Evolutionary conservation across 345 rosid species (phyloP), one percentile per base, ranked within the genome.

Genomic region (Bruguiera gymnorhiza): DNA sequence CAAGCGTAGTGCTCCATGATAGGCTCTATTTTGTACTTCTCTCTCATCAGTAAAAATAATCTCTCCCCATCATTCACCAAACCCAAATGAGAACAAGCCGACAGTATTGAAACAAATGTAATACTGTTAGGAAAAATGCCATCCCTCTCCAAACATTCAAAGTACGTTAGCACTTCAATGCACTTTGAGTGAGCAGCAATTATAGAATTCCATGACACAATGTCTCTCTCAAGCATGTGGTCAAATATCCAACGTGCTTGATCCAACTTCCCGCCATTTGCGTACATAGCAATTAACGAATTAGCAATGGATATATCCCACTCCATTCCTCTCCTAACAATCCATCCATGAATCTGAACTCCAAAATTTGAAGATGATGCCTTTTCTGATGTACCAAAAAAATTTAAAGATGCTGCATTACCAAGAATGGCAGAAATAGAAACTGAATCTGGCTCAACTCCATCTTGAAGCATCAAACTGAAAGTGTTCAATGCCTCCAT

Each of bases 201-300:
- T 32, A 93, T 82, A 58, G 96, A 83, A 79, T 93, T 93, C 98
- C 98, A 93, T 8, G 93, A 87, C 24, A 93, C 84, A 0, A 77
- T 70, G 73, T 93, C 97, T 70, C 79, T 82, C 66, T 83, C 89
- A 0, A 83, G 78, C 96, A 91, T 89, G 50, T 80, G 80, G 76
- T 79, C 69, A 62, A 93, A 93, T 69, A 91, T 31, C 80, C 86
- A 85, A 36, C 85, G 62, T 1, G 86, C 88, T 79, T 60, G 81
- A 55, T 76, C 51, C 67, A 85, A 39, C 70, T 80, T 79, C 37
- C 89, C 87, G 0, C 63, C 60, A 46, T 77, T 86, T 3, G 98
- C 82, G 39, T 85, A 91, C 6, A 82, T 19, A 36, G 79, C 71
- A 62, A 89, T 89, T 80, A 91, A 82, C 59, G 96, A 85, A 83